Conservation (phyloP, 805 yeast species). For the Candida michaelii region DNA sequence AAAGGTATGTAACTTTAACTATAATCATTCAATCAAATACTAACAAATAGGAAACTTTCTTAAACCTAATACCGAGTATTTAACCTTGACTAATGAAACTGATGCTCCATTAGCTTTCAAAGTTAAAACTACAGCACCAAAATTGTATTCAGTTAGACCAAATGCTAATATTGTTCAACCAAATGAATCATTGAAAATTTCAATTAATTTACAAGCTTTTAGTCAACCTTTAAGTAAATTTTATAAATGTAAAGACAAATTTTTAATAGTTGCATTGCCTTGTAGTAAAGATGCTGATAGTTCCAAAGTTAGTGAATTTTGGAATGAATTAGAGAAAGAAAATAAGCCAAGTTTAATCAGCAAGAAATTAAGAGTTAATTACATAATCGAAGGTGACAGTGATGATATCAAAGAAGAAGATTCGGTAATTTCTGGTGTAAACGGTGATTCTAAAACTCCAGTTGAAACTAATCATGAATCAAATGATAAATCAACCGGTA, state of each 20-base stretch:
- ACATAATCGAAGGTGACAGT: conserved; percentile 33
- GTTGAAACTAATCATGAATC: conserved; percentile 16
- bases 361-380: conserved; percentile 67
- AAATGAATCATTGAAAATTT: conserved; percentile 68
- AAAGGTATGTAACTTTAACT: conserved; percentile 57
- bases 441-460: not conserved
- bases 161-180: conserved; percentile 82
- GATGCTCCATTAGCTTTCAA: conserved; percentile 76
- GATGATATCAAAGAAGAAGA: conserved; percentile 12
- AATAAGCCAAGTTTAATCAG: conserved; percentile 55
- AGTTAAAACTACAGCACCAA: conserved; percentile 98
- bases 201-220: conserved; percentile 84
- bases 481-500: conserved; percentile 17
- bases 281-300: conserved; percentile 60
- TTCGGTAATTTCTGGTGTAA: not conserved
- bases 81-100: conserved; percentile 55
- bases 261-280: conserved; percentile 83
- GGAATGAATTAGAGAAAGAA: conserved; percentile 71
- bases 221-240: conserved; percentile 71
- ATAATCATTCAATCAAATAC: not conserved
- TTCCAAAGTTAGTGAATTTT: conserved; percentile 60
- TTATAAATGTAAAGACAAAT: conserved; percentile 86
- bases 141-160: conserved; percentile 92
- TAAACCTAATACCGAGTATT: conserved; percentile 63
- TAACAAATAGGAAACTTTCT: conserved; percentile 65